phyloP scores from a whole-genome alignment of 2,329 filamentous ascomycete genomes.

The Penicillium olsonii region DNA sequence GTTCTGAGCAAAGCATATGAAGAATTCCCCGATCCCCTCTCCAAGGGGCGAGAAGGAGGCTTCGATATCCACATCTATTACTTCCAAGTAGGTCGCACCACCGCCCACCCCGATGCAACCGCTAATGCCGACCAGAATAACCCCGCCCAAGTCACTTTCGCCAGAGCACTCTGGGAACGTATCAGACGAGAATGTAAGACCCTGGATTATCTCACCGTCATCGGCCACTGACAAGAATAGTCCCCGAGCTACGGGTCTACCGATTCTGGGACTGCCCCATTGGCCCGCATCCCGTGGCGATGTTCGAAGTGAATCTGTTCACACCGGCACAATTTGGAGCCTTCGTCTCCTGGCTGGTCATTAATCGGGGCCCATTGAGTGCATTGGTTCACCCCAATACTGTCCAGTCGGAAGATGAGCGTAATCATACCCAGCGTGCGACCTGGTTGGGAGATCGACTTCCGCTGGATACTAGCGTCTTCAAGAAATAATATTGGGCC shows the following conservation, averaged over 20 bases:
- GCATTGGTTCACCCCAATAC: constrained; percentile 84
- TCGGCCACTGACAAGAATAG: constrained; percentile 46
- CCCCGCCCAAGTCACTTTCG: constrained; percentile 64
- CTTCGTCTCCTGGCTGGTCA: constrained; percentile 80
- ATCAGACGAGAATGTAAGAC: constrained; percentile 73
- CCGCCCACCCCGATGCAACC: neutral
- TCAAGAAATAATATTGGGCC: too few species aligned
- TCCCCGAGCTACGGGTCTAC: constrained; percentile 84
- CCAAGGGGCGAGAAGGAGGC: constrained; percentile 66
- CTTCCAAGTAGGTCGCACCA: constrained; percentile 49
- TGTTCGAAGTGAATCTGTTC: constrained; percentile 92
- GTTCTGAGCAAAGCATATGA: constrained; percentile 69
- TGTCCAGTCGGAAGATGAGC: constrained; percentile 49
- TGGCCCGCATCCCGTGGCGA: constrained; percentile 78
- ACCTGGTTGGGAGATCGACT: constrained; percentile 50
- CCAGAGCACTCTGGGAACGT: constrained; percentile 72
- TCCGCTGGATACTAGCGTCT: constrained; percentile 44
- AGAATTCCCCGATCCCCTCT: constrained; percentile 67
- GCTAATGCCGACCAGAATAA: constrained; percentile 48
- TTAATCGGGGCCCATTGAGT: constrained; percentile 78
- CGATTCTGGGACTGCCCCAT: constrained; percentile 73
- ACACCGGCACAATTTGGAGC: constrained; percentile 86
- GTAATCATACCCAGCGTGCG: constrained; percentile 50
- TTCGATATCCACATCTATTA: constrained; percentile 92
- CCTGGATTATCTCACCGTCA: constrained; percentile 19